Evolutionary conservation across 1,284 basidiomycete species (phyloP).

Genomic region (Ganoderma lingzhi): DNA sequence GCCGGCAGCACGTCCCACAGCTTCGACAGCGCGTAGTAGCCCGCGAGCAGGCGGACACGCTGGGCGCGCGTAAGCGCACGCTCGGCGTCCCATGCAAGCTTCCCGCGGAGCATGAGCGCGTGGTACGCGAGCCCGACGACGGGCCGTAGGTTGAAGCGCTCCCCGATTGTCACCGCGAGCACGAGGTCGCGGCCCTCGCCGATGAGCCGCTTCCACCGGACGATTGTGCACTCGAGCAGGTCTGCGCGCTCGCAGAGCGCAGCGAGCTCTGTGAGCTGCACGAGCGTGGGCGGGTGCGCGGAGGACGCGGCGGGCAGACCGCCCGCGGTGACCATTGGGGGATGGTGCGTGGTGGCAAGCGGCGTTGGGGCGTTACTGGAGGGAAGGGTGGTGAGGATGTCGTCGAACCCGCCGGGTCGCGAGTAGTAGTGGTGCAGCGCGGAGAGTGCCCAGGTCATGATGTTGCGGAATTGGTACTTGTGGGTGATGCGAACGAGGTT

Average conservation of each 20-base stretch:
- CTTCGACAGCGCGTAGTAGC: conserved; percentile 52
- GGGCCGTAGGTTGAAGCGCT: conserved; percentile 50
- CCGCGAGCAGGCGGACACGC: conserved; percentile 50
- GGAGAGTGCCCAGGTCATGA: conserved; percentile 56
- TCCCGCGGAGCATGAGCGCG: conserved; percentile 52
- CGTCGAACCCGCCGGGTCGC: conserved; percentile 43
- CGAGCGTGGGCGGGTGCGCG: conserved; percentile 40
- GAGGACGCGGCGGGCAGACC: conserved; percentile 17
- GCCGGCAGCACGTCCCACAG: conserved; percentile 50
- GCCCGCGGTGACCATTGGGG: conserved; percentile 28
- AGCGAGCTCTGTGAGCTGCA: conserved; percentile 54
- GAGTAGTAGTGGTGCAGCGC: conserved; percentile 51
- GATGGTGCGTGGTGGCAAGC: conserved; percentile 28
- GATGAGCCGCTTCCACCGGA: conserved; percentile 52
- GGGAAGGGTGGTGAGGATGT: conserved; percentile 25
- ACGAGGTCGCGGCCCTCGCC: conserved; percentile 52
- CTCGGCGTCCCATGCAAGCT: conserved; percentile 51
- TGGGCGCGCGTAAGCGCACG: conserved; percentile 47
- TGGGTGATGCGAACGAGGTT: conserved; percentile 60
- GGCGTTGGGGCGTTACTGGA: conserved; percentile 14
- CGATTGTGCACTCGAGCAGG: conserved; percentile 48
- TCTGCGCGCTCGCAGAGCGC: conserved; percentile 54
- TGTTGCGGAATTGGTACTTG: conserved; percentile 63
- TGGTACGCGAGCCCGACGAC: conserved; percentile 53
- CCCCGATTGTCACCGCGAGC: conserved; percentile 50